Conservation (phyloP, 2,329 filamentous ascomycete genomes). For the Alternaria alternata region DNA sequence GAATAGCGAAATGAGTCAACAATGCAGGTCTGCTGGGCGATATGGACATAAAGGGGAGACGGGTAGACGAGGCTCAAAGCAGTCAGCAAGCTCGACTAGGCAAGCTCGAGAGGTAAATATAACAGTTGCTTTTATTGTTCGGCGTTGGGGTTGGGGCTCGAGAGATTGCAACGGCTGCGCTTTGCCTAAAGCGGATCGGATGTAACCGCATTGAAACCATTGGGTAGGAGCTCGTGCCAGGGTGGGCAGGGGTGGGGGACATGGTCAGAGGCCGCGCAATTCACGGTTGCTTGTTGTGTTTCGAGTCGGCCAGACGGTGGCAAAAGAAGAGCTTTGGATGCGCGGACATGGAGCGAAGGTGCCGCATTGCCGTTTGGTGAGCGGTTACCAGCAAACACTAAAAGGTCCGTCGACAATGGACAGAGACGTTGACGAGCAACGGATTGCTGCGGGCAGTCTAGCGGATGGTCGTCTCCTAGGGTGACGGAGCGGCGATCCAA, state of each 20-base stretch:
- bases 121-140: constrained; percentile 9
- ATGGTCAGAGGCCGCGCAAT: constrained; percentile 19
- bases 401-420: constrained; percentile 1
- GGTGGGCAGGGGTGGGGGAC: constrained; percentile 5
- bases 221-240: constrained; percentile 12
- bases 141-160: constrained; percentile 3
- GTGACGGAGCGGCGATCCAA: constrained; percentile 14
- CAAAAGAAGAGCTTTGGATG: constrained; percentile 2
- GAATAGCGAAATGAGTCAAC: not conserved
- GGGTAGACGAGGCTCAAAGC: constrained; percentile 1
- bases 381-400: constrained; percentile 2
- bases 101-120: constrained; percentile 7
- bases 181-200: constrained; percentile 8
- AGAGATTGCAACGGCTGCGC: constrained; percentile 20
- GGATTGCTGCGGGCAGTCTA: constrained; percentile 8
- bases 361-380: constrained; percentile 5
- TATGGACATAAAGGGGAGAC: constrained; percentile 10
- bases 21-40: constrained; percentile 3
- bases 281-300: constrained; percentile 18
- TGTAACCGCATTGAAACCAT: constrained; percentile 18
- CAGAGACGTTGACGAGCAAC: constrained; percentile 7
- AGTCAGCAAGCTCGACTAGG: not conserved
- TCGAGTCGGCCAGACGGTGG: constrained; percentile 3
- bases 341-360: not conserved
- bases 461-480: constrained; percentile 13